A percentile compares a stretch with the other conserved stretches of the same genome.
Conservation (phyloP, 2,329 filamentous ascomycete species). For the Juglanconis oblonga region DNA sequence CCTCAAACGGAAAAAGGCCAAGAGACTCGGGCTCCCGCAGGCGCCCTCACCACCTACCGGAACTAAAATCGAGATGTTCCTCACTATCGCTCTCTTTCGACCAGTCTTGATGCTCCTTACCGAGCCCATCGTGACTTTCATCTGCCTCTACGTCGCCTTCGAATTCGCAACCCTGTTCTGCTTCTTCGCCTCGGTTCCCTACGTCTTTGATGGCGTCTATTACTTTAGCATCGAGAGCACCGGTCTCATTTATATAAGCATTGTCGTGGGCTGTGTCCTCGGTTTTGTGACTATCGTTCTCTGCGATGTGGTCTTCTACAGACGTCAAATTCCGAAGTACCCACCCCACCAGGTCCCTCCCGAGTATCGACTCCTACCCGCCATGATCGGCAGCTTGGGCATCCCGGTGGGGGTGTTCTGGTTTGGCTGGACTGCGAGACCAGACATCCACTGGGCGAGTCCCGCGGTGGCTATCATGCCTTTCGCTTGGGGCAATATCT, state of each 20-base stretch:
- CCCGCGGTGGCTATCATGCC: conserved; percentile 50
- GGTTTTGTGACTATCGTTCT: conserved; percentile 39
- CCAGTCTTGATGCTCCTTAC: conserved; percentile 57
- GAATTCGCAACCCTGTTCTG: conserved; percentile 51
- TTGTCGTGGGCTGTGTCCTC: conserved; percentile 43
- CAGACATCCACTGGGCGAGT: conserved; percentile 46
- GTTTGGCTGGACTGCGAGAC: conserved; percentile 55
- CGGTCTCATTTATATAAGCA: conserved; percentile 43
- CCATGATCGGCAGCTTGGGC: conserved; percentile 55
- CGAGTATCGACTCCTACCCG: conserved; percentile 56
- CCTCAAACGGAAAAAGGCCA: conserved; percentile 36
- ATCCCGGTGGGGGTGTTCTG: conserved; percentile 55
- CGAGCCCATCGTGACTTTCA: conserved; percentile 61
- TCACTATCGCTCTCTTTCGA: conserved; percentile 42
- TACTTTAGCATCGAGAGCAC: conserved; percentile 40
- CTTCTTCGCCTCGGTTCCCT: conserved; percentile 51
- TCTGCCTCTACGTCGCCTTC: conserved; percentile 47
- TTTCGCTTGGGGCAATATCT: conserved; percentile 60
- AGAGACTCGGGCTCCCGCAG: conserved; percentile 30
- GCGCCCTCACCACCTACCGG: conserved; percentile 24
- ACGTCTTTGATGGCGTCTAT: conserved; percentile 44
- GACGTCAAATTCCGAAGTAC: conserved; percentile 29
- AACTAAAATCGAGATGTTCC: conserved; percentile 30
- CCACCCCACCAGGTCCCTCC: conserved; percentile 40
- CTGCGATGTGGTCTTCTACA: conserved; percentile 42